Conservation (phyloP, 371 early-diverging fungal species). For the Mucor saturninus region DNA sequence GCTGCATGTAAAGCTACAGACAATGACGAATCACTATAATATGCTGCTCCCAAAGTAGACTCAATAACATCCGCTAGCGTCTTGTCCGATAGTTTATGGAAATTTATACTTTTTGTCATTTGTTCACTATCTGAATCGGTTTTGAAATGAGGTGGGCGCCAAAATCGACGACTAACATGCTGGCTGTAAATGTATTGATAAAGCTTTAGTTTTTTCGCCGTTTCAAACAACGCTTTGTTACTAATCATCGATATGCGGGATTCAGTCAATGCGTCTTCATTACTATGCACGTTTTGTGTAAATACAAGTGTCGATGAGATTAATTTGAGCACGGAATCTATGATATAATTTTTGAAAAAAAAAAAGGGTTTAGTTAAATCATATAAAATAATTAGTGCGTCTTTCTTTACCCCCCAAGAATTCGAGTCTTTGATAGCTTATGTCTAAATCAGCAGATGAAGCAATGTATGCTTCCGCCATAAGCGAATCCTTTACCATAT, state of each 20-base stretch:
- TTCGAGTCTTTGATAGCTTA: constrained; percentile 93
- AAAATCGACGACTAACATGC: constrained; percentile 57
- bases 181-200: constrained; percentile 57
- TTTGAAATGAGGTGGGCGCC: constrained; percentile 58
- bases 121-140: constrained; percentile 35
- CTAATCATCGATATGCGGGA: constrained; percentile 70
- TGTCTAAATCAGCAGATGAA: constrained; percentile 62
- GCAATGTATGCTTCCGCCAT: constrained; percentile 78
- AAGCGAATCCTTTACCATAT: constrained; percentile 27
- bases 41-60: constrained; percentile 85
- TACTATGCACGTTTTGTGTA: constrained; percentile 67
- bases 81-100: constrained; percentile 72
- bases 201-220: constrained; percentile 58
- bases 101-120: constrained; percentile 23
- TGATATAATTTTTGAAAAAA: background rate
- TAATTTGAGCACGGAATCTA: constrained; percentile 90
- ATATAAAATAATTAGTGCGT: background rate
- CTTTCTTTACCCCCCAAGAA: constrained; percentile 70
- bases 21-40: constrained; percentile 56
- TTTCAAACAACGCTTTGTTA: constrained; percentile 69
- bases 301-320: constrained; percentile 75
- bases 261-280: constrained; percentile 79
- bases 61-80: constrained; percentile 89
- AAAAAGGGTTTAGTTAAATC: background rate
- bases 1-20: constrained; percentile 62